phyloP scores from a whole-genome alignment of 176 grass and related monocot genomes.

The Bonia amplexicaulis region DNA sequence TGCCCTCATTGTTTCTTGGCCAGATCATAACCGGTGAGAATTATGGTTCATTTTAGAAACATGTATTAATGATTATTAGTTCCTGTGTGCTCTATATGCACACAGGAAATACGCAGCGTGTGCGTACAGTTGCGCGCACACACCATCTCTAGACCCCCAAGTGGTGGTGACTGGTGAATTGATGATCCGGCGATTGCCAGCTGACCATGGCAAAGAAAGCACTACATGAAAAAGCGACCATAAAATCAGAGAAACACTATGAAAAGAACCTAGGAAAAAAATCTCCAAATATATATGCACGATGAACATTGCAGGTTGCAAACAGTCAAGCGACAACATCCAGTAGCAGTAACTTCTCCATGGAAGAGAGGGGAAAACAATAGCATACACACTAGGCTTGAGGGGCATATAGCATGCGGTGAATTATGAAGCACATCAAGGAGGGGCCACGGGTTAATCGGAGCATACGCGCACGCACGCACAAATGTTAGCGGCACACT shows the following conservation, averaged over 20 bases:
- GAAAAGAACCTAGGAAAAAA: neutral
- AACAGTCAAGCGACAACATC: neutral
- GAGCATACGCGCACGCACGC: neutral
- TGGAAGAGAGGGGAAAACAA: neutral
- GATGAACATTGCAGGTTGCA: conserved; percentile 26
- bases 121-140: neutral
- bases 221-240: conserved; percentile 11
- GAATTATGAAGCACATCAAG: neutral
- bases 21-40: neutral
- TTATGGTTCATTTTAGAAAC: neutral
- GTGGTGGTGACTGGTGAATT: neutral
- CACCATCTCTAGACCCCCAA: neutral
- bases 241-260: conserved; percentile 34
- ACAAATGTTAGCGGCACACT: conserved; percentile 3
- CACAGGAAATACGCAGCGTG: neutral
- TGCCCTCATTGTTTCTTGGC: neutral
- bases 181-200: conserved; percentile 2
- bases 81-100: neutral
- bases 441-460: neutral
- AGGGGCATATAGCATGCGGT: neutral
- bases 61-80: neutral
- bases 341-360: neutral
- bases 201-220: conserved; percentile 2
- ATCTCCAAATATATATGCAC: neutral
- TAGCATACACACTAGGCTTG: conserved; percentile 18